phyloP scores from a whole-genome alignment of 2,329 filamentous ascomycete genomes.

The Lachnum nothofagi region DNA sequence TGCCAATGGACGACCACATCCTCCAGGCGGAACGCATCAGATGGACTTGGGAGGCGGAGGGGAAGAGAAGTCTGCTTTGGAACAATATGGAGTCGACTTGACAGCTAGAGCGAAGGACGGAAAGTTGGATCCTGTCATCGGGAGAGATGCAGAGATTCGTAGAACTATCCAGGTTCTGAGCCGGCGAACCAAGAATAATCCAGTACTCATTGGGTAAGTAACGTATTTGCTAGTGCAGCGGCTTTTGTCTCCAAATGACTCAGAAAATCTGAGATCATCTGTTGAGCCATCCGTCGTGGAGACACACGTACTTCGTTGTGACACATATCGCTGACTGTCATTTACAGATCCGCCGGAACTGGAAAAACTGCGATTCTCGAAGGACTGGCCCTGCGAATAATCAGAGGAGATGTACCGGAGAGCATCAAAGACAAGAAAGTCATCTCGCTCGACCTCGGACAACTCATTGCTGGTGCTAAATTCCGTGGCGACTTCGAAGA shows the following conservation, averaged over 20 bases:
- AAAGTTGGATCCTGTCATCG: constrained; percentile 93
- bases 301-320: too few species aligned
- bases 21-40: constrained; percentile 84
- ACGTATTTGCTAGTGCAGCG: background rate
- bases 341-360: constrained; percentile 51
- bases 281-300: too few species aligned
- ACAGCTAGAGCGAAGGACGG: constrained; percentile 80
- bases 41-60: constrained; percentile 78
- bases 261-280: too few species aligned
- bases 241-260: constrained; percentile 40
- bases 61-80: constrained; percentile 77
- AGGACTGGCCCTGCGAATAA: constrained; percentile 82
- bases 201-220: constrained; percentile 76
- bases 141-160: constrained; percentile 85
- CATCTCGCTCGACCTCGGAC: constrained; percentile 80
- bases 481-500: constrained; percentile 97
- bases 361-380: constrained; percentile 93
- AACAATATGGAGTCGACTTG: constrained; percentile 86
- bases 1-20: constrained; percentile 71
- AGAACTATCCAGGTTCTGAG: constrained; percentile 92
- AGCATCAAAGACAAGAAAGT: constrained; percentile 93
- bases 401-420: constrained; percentile 88
- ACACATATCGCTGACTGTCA: background rate
- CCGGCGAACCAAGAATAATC: constrained; percentile 81
- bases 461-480: constrained; percentile 90